Percentiles rank a stretch among this genome's conserved stretches.
These are phyloP conservation scores for Solanum hybrid DNA, from an alignment of 305 asterid genomes.

Conservation along the genomic window DNA sequence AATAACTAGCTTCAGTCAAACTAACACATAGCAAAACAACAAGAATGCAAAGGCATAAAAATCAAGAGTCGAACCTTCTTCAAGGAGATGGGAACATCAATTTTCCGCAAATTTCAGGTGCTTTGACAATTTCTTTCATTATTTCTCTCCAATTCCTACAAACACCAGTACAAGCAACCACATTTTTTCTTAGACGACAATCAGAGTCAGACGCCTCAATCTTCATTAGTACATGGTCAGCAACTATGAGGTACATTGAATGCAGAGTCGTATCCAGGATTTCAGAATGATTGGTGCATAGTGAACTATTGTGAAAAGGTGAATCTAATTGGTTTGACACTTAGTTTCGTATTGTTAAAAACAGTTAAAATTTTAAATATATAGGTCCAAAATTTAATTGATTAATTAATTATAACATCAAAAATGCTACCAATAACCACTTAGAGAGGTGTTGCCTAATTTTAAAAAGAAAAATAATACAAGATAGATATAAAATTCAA, in stretches of 20 bases:
- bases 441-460: too few relatives aligned
- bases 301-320: too few relatives aligned
- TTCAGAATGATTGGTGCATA: too few relatives aligned
- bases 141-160: not conserved
- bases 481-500: too few relatives aligned
- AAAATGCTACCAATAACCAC: too few relatives aligned
- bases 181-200: not conserved
- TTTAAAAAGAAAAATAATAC: too few relatives aligned
- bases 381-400: too few relatives aligned
- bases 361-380: too few relatives aligned
- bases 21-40: not conserved
- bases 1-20: not conserved
- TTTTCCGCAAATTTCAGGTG: not conserved
- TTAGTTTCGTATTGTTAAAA: too few relatives aligned
- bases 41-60: not conserved
- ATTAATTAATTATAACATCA: too few relatives aligned
- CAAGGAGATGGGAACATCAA: not conserved
- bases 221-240: not conserved
- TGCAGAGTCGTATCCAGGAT: too few relatives aligned
- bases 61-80: not conserved
- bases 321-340: too few relatives aligned
- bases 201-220: not conserved
- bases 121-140: not conserved
- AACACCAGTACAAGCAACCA: not conserved
- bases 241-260: not conserved